Conservation (phyloP, 768 basidiomycete species). For the Collybia sordida region DNA sequence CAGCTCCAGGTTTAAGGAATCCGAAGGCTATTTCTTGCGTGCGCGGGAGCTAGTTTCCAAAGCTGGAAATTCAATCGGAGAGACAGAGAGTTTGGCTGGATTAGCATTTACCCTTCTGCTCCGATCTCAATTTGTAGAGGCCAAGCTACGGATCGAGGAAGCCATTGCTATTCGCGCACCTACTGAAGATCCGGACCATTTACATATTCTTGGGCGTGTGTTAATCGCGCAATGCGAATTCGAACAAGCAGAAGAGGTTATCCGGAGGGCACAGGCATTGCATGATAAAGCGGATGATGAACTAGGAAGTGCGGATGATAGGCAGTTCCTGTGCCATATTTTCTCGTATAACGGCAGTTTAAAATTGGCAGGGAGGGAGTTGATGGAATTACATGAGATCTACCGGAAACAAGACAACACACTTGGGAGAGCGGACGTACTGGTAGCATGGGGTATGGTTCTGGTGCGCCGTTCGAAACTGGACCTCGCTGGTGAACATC, state of each 20-base stretch:
- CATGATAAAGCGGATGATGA: slow-evolving; percentile 16
- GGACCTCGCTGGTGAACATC: neutral
- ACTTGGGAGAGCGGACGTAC: neutral
- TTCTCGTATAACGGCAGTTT: too few relatives aligned
- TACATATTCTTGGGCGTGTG: slow-evolving; percentile 22
- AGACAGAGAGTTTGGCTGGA: slow-evolving; percentile 22
- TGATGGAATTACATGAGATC: neutral
- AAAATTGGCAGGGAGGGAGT: too few relatives aligned
- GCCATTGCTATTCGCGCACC: slow-evolving; percentile 21
- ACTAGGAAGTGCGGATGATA: slow-evolving; percentile 18
- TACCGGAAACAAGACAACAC: neutral
- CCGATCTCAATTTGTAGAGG: slow-evolving; percentile 23
- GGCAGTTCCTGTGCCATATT: slow-evolving; percentile 7
- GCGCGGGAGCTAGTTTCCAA: slow-evolving; percentile 13
- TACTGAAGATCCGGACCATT: slow-evolving; percentile 21
- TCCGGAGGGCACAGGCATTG: slow-evolving; percentile 10
- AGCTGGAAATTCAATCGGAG: slow-evolving; percentile 16
- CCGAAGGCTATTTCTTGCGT: slow-evolving; percentile 18
- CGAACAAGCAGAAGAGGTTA: slow-evolving; percentile 12
- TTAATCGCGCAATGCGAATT: slow-evolving; percentile 16
- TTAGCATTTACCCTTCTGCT: slow-evolving; percentile 20
- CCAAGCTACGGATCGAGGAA: slow-evolving; percentile 15
- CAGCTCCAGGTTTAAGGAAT: slow-evolving; percentile 15
- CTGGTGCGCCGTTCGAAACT: neutral
- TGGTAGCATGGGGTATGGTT: slow-evolving; percentile 6